Evolutionary conservation across 345 rosid genomes (phyloP), one percentile per base, ranked within the genome.

Genomic region (Acer saccharum): DNA sequence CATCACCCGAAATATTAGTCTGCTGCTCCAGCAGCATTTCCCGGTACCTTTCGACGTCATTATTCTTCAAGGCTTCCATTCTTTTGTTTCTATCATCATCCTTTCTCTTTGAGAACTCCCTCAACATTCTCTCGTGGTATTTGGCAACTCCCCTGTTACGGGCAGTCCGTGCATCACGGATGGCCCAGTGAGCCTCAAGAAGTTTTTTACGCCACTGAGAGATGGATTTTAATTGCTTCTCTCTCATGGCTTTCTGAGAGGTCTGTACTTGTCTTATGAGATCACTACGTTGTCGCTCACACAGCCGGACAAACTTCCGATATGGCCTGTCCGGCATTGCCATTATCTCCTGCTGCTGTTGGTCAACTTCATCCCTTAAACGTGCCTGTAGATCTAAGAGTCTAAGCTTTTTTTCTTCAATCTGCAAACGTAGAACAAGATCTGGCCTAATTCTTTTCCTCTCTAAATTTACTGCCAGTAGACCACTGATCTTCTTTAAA

Each of bases 191-290:
- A 83, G 94, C 87, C 89, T 97, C 99, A 65, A 97, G 92, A 86
- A 97, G 97, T 81, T 90, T 97, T 88, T 97, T 97, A 65, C 99
- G 98, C 99, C 99, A 97, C 80, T 91, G 98, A 81, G 92, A 93
- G 83, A 97, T 90, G 78, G 99, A 87, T 86, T 97, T 97, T 86
- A 92, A 77, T 79, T 97, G 99, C 85, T 93, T 97, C 82, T 97
- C 98, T 85, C 95, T 89, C 68, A 84, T 78, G 74, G 97, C 95
- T 79, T 90, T 94, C 81, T 90, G 98, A 80, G 92, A 90, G 64
- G 90, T 89, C 80, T 90, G 94, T 69, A 97, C 92, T 80, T 97
- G 99, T 76, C 99, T 89, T 43, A 90, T 82, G 87, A 93, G 86
- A 83, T 97, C 99, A 83, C 92, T 86, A 29, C 99, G 89, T 76